These are phyloP conservation scores for Suhomyces sp. DNA, from an alignment of 805 yeast species.

Conservation along the genomic window DNA sequence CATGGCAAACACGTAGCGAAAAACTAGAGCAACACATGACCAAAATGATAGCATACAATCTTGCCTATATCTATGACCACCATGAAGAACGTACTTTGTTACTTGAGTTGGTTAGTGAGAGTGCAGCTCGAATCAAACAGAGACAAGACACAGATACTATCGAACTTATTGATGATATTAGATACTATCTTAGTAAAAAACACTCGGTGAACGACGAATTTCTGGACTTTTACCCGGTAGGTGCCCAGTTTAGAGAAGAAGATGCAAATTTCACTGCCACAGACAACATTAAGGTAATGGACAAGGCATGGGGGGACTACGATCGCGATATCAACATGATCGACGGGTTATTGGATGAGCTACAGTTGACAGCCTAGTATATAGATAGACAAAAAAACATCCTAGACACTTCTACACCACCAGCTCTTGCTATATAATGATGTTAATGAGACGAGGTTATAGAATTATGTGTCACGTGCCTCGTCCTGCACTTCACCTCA, in stretches of 20 bases:
- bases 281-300: slow-evolving; percentile 17
- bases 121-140: slow-evolving; percentile 53
- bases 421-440: too few relatives aligned
- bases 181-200: slow-evolving; percentile 54
- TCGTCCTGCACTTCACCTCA: neutral
- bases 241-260: slow-evolving; percentile 11
- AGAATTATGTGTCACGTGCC: neutral
- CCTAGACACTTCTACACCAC: neutral
- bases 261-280: slow-evolving; percentile 4
- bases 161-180: slow-evolving; percentile 73
- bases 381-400: neutral
- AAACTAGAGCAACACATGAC: slow-evolving; percentile 65
- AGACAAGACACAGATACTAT: slow-evolving; percentile 78
- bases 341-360: slow-evolving; percentile 24
- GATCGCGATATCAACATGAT: slow-evolving; percentile 28
- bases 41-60: slow-evolving; percentile 49
- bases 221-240: slow-evolving; percentile 20
- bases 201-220: slow-evolving; percentile 27
- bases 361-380: slow-evolving; percentile 28
- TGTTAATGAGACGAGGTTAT: too few relatives aligned
- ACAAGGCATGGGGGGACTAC: slow-evolving; percentile 16
- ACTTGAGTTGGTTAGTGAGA: slow-evolving; percentile 27
- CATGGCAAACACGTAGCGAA: slow-evolving; percentile 66
- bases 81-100: slow-evolving; percentile 29
- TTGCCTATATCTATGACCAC: slow-evolving; percentile 31